Evolutionary conservation across 1,284 basidiomycete genomes (phyloP), one percentile per base, ranked within the genome.

Genomic region (Pseudozyma sp.): DNA sequence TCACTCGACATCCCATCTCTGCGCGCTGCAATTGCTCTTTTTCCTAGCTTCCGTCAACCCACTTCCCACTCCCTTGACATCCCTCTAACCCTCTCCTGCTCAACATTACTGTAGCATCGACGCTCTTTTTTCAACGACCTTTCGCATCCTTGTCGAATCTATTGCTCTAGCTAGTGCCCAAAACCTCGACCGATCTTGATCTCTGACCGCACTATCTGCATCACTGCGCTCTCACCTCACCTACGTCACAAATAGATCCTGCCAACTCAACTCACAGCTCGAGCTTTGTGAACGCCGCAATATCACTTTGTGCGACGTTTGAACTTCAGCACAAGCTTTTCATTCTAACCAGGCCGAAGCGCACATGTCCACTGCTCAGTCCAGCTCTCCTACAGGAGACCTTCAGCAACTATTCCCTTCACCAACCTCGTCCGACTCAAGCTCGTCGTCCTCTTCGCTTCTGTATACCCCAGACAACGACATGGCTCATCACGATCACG

Each of bases 391-490:
- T 52, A 59, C 51, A 57, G 71, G 71, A 63, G 71, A 61, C 45
- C 38, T 54, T 31, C 57, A 71, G 35, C 57, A 58, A 19, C 57
- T 77, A 12, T 73, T 74, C 45, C 67, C 77, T 31, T 79, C 75
- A 40, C 77, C 77, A 16, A 71, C 68, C 7, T 74, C 75, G 53
- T 79, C 77, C 14, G 67, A 74, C 34, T 77, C 75, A 53, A 65
- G 70, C 3, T 47, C 57, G 8, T 70, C 74, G 52, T 71, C 76
- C 35, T 64, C 73, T 34, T 71, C 77, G 25, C 64, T 52, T 40
- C 58, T 77, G 53, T 77, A 59, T 69, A 79, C 77, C 25, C 77
- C 77, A 2, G 77, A 74, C 25, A 67, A 68, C 69, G 50, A 36
- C n/a, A 59, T 61, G 58, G 25, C 49, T 25, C 45, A 31, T 42